Percentiles rank a stretch among this genome's conserved stretches.
Evolutionary conservation across 1,284 basidiomycete species (phyloP).

Genomic region (Trametes versicolor): DNA sequence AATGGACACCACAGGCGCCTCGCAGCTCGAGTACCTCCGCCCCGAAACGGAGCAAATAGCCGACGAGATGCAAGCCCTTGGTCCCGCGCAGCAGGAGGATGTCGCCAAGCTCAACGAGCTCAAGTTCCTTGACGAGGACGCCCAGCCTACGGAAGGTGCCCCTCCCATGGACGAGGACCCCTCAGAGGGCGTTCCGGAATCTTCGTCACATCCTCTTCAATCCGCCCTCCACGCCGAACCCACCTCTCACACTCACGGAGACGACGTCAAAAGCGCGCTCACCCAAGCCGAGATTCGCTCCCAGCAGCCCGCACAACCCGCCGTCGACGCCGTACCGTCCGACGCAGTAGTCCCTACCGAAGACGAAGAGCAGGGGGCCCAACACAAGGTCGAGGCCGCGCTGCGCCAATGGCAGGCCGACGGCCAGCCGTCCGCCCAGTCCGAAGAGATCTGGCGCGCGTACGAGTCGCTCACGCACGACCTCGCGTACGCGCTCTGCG

Average conservation of each 20-base stretch:
- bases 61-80: constrained; percentile 90
- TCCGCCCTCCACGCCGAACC: constrained; percentile 45
- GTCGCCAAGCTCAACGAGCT: constrained; percentile 86
- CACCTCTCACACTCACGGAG: constrained; percentile 43
- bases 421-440: constrained; percentile 65
- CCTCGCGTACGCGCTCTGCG: constrained; percentile 91
- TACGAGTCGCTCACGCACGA: constrained; percentile 94
- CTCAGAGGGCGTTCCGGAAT: constrained; percentile 33
- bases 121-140: constrained; percentile 74
- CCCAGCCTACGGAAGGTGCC: constrained; percentile 45
- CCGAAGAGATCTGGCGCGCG: constrained; percentile 88
- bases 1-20: constrained; percentile 49
- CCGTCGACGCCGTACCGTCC: constrained; percentile 20
- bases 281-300: constrained; percentile 48
- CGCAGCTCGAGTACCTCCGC: constrained; percentile 86
- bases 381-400: constrained; percentile 61
- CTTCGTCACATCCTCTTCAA: constrained; percentile 30
- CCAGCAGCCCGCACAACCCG: constrained; percentile 21
- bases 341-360: constrained; percentile 16
- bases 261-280: constrained; percentile 60
- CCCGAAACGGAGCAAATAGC: constrained; percentile 68
- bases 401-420: constrained; percentile 71
- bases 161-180: constrained; percentile 36
- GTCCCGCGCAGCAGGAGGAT: constrained; percentile 86
- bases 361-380: constrained; percentile 35